Conservation (phyloP, 495 filamentous ascomycete species). For the Penicillium lividum region DNA sequence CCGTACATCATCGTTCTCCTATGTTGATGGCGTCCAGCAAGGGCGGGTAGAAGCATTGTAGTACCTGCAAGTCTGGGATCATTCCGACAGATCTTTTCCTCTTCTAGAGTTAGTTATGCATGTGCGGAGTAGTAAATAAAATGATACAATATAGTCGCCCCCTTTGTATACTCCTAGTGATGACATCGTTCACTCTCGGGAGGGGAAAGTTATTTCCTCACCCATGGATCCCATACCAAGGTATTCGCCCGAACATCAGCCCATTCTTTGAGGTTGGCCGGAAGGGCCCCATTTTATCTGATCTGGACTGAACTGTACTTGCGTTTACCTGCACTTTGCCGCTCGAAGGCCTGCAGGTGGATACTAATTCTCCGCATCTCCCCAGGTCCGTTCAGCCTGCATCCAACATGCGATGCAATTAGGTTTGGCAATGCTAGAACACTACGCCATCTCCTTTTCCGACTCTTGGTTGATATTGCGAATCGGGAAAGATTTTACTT, state of each 20-base stretch:
- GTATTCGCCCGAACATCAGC: slow-evolving; percentile 5
- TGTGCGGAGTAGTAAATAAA: not conserved
- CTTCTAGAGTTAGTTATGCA: not conserved
- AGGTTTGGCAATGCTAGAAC: not conserved
- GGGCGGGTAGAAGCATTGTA: slow-evolving; percentile 22
- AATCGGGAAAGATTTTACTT: not conserved
- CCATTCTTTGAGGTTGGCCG: slow-evolving; percentile 21
- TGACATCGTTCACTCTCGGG: slow-evolving; percentile 27
- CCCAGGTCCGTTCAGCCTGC: slow-evolving; percentile 14
- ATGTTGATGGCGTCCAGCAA: slow-evolving; percentile 20
- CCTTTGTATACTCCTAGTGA: slow-evolving; percentile 14
- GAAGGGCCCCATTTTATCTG: slow-evolving; percentile 19
- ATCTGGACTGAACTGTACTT: slow-evolving; percentile 4
- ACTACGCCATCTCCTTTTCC: not conserved
- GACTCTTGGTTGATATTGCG: not conserved
- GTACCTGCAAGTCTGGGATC: slow-evolving; percentile 15
- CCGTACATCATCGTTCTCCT: not conserved
- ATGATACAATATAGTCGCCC: not conserved
- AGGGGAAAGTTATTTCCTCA: slow-evolving; percentile 10
- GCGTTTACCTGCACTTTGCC: not conserved
- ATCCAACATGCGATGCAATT: slow-evolving; percentile 2
- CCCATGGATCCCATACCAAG: slow-evolving; percentile 19
- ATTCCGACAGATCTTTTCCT: slow-evolving; percentile 18
- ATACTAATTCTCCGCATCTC: slow-evolving; percentile 31
- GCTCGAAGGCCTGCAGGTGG: slow-evolving; percentile 8